Base-by-base conservation (phyloP, 192 early-diverging fungal species). In the Spizellomyces punctatus region DNA sequence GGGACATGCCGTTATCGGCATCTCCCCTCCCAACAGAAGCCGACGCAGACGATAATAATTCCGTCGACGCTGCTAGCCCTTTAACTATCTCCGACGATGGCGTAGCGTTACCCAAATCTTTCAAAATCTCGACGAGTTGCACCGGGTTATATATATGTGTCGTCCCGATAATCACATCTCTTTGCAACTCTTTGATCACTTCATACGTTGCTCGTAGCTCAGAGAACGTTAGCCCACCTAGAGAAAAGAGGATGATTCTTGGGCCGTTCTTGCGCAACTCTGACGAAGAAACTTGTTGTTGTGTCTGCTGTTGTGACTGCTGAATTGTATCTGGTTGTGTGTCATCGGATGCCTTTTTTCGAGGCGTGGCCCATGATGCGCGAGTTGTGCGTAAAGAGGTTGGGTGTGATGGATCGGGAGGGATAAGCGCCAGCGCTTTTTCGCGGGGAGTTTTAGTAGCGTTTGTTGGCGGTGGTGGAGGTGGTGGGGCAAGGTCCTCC, bases 141-240 rank as follows among this genome's bases (percentile, higher is more conserved):
- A 80, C 74, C 41, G 93, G 88, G 21, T 90, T 89, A 27, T 90
- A 83, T 5, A 93, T 80, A 64, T 92, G 85, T 2, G 90, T 93
- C 8, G 91, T 91, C 8, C 92, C 93, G 54, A 94, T 84, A 46
- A 92, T 69, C 5, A 93, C 87, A 63, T 94, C 93, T 10, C 90
- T 78, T 60, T 84, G 79, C 67, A 79, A 78, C 6, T 83, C 82
- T 22, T 85, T 81, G 7, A 84, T 79, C 8, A 94, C 68, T 54
- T 93, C 91, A 71, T 92, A 89, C 46, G 82, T 78, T 5, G 85
- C 76, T 45, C 91, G 83, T 46, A 95, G 81, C 75, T 95, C 94
- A 43, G 92, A 89, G 45, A 87, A 92, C 19, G 90, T 88, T 45
- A 91, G 76, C 21, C 94, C 94, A 46, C 94, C 94, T 42, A 91